Evolutionary conservation across 305 asterid species (phyloP).

Genomic region (Fraxinus velutina): DNA sequence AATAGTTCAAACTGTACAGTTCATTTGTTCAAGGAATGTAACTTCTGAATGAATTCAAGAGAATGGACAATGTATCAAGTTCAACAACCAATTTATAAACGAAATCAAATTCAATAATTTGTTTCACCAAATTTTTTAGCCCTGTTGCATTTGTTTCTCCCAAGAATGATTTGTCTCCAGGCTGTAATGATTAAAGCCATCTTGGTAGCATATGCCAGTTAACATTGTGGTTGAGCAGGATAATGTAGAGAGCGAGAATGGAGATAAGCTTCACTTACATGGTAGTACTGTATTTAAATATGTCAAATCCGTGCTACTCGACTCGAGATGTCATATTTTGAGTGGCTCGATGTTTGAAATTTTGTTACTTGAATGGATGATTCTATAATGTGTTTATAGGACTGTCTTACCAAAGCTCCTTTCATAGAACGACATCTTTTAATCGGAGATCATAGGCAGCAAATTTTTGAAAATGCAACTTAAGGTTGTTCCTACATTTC

Average conservation of each 20-base stretch:
- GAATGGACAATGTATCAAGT: constrained; percentile 3
- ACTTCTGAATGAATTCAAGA: constrained; percentile 7
- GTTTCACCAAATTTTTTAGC: background rate
- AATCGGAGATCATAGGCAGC: background rate
- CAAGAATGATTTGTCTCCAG: background rate
- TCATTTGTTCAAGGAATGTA: constrained; percentile 36
- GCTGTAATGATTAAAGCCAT: background rate
- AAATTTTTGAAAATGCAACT: background rate
- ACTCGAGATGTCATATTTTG: background rate
- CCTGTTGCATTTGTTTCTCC: background rate
- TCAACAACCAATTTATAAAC: background rate
- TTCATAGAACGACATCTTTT: background rate
- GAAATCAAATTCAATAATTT: background rate
- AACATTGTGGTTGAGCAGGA: background rate
- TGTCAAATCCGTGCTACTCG: background rate
- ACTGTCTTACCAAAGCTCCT: background rate
- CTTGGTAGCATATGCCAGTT: background rate
- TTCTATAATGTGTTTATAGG: background rate
- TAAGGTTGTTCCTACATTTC: background rate
- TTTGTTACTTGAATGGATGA: background rate
- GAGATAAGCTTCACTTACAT: background rate
- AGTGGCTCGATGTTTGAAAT: background rate
- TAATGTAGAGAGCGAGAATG: background rate
- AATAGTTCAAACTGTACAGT: constrained; percentile 46
- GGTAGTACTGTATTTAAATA: background rate